Base-by-base conservation (phyloP, 306 rosid species). In the Castanea mollissima region DNA sequence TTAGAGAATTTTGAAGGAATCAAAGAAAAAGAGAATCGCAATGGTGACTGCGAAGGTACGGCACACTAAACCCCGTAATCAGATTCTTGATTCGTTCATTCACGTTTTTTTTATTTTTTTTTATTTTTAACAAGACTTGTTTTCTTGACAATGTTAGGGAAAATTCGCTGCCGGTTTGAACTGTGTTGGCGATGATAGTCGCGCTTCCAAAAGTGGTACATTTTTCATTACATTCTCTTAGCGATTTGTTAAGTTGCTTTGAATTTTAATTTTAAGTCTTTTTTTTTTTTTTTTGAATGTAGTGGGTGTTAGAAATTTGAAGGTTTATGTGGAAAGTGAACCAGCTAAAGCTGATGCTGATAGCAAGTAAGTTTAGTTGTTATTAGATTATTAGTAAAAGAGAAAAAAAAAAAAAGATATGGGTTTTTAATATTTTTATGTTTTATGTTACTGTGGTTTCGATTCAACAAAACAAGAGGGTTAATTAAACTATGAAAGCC, bases 301-400 rank as follows among this genome's bases (percentile, higher is more conserved):
- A 87, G 94, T 38, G 25, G 89, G 87, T 67, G 69, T 74, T 19
- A 74, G 79, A 72, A 79, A 20, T 73, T 88, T 89, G 52, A 91
- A 88, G 88, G 85, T 91, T 38, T 89, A 79, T 79, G 32, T 84
- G 3, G 96, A 90, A 74, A 83, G 54, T 55, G 89, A 84, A 73
- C 27, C 56, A 74, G 64, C 63, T 74, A 86, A 88, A 77, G 70
- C 60, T 49, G 92, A 81, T 16, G 83, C 87, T 62, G 79, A 64
- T 35, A 44, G 73, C 77, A 59, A 54, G 96, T 91, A 79, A 64
- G 87, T 77, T 6, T 51, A 41, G 38, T 56, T 8, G 46, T 41
- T 76, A 31, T 49, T 49, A 49, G 16, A 49, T 13, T 49, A 16
- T 13, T 29, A 63, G n/a, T 63, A 63, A 14, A 1, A 65, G 3